Evolutionary conservation across 805 yeast genomes (phyloP).

Genomic region (Ogataea degrootiae): DNA sequence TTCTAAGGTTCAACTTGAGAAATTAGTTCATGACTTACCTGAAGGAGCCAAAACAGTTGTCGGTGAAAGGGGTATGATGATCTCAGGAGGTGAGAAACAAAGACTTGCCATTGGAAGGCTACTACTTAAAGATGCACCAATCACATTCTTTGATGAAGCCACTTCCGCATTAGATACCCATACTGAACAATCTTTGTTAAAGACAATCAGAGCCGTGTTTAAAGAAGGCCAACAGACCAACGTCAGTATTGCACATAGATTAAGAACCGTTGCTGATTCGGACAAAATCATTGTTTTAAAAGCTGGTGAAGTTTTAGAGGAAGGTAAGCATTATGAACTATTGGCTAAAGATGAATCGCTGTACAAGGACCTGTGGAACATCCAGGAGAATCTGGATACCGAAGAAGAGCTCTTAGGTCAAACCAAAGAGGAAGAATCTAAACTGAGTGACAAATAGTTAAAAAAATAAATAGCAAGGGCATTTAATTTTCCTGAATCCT

Average conservation of each 20-base stretch:
- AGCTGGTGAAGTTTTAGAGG: slow-evolving; percentile 77
- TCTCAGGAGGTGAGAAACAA: slow-evolving; percentile 98
- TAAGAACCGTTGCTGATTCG: slow-evolving; percentile 89
- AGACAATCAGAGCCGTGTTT: slow-evolving; percentile 68
- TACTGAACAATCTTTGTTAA: slow-evolving; percentile 80
- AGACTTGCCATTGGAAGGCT: slow-evolving; percentile 90
- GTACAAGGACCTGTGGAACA: slow-evolving; percentile 82
- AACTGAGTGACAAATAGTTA: not conserved
- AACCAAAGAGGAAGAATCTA: slow-evolving; percentile 22
- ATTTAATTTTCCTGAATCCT: too few relatives aligned
- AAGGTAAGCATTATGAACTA: slow-evolving; percentile 74
- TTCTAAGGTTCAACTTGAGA: slow-evolving; percentile 61
- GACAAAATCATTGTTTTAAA: slow-evolving; percentile 88
- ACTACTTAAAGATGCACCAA: slow-evolving; percentile 78
- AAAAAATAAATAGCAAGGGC: not conserved
- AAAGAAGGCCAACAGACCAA: slow-evolving; percentile 58
- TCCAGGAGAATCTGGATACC: slow-evolving; percentile 75
- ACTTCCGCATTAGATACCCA: slow-evolving; percentile 95
- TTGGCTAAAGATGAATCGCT: slow-evolving; percentile 52
- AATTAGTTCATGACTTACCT: slow-evolving; percentile 65
- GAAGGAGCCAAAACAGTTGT: slow-evolving; percentile 82
- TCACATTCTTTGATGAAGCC: slow-evolving; percentile 95
- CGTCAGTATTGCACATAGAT: slow-evolving; percentile 88
- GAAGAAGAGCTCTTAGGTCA: slow-evolving; percentile 37
- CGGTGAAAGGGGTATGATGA: slow-evolving; percentile 98